Evolutionary conservation across 2,329 filamentous ascomycete species (phyloP).

Genomic region (Cryoendolithus antarcticus): DNA sequence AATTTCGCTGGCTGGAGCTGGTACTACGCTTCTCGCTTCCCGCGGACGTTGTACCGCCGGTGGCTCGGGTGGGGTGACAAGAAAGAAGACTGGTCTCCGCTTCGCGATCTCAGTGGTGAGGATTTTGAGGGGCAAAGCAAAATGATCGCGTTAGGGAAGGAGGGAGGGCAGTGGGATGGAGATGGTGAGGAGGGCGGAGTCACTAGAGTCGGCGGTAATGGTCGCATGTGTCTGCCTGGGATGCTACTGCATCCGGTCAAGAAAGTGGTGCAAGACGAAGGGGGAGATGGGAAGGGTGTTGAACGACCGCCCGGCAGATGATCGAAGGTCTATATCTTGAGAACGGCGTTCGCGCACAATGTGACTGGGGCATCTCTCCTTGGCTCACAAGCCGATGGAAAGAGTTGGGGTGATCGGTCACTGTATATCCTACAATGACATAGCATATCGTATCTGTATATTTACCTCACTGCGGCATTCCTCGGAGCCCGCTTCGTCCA

Average conservation of each 20-base stretch:
- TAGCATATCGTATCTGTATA: too few species aligned
- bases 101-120: constrained; percentile 48
- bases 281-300: constrained; percentile 10
- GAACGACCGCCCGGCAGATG: too few species aligned
- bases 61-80: constrained; percentile 78
- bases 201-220: constrained; percentile 36
- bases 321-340: too few species aligned
- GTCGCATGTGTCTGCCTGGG: constrained; percentile 36
- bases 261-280: constrained; percentile 31
- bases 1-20: constrained; percentile 79
- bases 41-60: constrained; percentile 65
- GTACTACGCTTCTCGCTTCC: constrained; percentile 83
- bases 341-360: too few species aligned
- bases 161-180: constrained; percentile 4
- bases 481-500: too few species aligned
- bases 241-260: constrained; percentile 39
- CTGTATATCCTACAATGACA: too few species aligned
- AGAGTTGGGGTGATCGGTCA: too few species aligned
- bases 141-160: constrained; percentile 1
- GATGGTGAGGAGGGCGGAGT: constrained; percentile 33
- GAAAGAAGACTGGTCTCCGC: constrained; percentile 65
- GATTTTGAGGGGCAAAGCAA: constrained; percentile 22
- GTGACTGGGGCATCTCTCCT: too few species aligned
- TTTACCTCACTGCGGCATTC: too few species aligned
- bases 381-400: too few species aligned